A percentile compares a stretch with the other conserved stretches of the same genome.
These are phyloP conservation scores for Thraustotheca clavata DNA, from an alignment of 352 stramenopile genomes.

Conservation along the genomic window DNA sequence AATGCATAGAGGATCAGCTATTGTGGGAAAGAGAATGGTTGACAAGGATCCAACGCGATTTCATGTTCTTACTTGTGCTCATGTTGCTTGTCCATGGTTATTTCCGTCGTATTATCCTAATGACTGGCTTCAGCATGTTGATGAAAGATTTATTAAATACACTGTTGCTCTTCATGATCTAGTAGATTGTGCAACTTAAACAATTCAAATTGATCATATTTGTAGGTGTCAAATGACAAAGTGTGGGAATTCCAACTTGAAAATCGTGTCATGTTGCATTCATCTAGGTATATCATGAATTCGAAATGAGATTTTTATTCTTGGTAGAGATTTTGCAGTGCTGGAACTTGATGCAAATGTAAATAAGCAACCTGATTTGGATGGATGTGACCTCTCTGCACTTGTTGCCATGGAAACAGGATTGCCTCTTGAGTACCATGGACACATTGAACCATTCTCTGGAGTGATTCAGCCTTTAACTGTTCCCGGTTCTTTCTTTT, in stretches of 20 bases:
- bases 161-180: constrained; percentile 53
- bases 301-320: background rate
- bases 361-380: background rate
- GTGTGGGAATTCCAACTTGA: constrained; percentile 18
- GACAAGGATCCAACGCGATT: background rate
- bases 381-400: background rate
- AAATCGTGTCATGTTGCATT: background rate
- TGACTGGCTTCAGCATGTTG: constrained; percentile 76
- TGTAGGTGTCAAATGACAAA: constrained; percentile 8
- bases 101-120: constrained; percentile 68
- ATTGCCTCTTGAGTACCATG: background rate
- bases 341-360: background rate
- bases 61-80: constrained; percentile 58
- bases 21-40: constrained; percentile 32
- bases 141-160: constrained; percentile 59
- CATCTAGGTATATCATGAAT: background rate
- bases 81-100: constrained; percentile 73
- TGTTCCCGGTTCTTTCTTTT: constrained; percentile 47
- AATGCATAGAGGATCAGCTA: constrained; percentile 48
- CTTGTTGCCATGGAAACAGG: background rate
- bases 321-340: background rate
- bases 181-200: background rate
- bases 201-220: background rate
- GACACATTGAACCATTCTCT: constrained; percentile 1
- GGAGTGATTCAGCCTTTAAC: background rate